Evolutionary conservation across 805 yeast genomes (phyloP).

Genomic region (Maudiozyma saulgeensis): DNA sequence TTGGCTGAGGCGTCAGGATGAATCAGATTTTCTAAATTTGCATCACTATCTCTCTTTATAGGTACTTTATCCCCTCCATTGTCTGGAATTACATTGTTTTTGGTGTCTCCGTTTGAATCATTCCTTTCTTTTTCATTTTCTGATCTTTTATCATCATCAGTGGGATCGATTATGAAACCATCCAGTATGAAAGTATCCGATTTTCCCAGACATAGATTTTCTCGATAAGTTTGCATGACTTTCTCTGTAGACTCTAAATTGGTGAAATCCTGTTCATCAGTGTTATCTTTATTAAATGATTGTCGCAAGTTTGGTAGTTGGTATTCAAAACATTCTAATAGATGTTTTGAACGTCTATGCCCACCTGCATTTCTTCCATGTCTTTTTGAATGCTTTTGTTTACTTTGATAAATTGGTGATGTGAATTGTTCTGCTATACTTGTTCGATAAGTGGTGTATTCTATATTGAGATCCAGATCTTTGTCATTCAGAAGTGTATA

Average conservation of each 20-base stretch:
- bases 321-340: conserved; percentile 19
- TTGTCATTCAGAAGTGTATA: conserved; percentile 5
- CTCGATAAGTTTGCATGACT: neutral
- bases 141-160: neutral
- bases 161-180: neutral
- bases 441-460: conserved; percentile 1
- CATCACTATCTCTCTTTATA: neutral
- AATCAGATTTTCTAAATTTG: neutral
- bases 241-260: neutral
- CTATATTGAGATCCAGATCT: neutral
- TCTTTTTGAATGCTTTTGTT: neutral
- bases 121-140: neutral
- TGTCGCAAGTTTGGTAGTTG: conserved; percentile 15
- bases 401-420: neutral
- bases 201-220: neutral
- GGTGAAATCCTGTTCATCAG: neutral
- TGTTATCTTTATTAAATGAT: neutral
- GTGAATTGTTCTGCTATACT: neutral
- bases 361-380: neutral
- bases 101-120: neutral
- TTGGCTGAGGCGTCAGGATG: neutral
- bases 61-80: neutral
- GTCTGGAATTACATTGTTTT: neutral
- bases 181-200: neutral
- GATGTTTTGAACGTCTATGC: conserved; percentile 1